These are phyloP conservation scores for Melampsora abietis-canadensis DNA, from an alignment of 1,284 basidiomycete genomes.

Conservation along the genomic window DNA sequence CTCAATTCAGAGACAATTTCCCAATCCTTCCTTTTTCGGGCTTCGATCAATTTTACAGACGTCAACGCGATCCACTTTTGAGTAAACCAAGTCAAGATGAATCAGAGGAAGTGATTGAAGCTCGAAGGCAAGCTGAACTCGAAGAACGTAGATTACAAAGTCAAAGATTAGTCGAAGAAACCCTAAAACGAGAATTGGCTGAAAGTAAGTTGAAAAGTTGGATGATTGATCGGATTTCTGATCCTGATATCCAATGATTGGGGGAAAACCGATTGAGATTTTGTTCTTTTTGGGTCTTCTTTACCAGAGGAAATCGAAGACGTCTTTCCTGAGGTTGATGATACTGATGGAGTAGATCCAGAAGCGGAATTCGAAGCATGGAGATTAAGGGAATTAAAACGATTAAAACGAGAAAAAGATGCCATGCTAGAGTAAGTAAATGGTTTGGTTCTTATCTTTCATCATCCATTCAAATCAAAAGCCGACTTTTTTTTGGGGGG, in stretches of 20 bases:
- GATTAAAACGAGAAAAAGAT: slow-evolving; percentile 87
- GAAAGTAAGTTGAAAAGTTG: slow-evolving; percentile 34
- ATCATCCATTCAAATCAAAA: background rate
- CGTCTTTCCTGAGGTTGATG: slow-evolving; percentile 80
- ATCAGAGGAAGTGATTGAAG: slow-evolving; percentile 20
- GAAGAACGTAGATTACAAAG: slow-evolving; percentile 12
- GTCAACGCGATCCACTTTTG: slow-evolving; percentile 20
- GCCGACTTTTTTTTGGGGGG: no score
- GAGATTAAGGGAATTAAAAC: slow-evolving; percentile 83
- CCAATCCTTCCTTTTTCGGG: slow-evolving; percentile 2
- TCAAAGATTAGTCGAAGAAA: slow-evolving; percentile 33
- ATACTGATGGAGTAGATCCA: slow-evolving; percentile 89
- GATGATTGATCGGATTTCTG: background rate
- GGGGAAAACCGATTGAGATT: background rate
- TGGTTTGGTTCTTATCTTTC: background rate
- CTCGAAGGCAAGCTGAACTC: slow-evolving; percentile 7
- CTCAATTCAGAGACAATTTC: background rate
- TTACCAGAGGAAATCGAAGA: slow-evolving; percentile 76
- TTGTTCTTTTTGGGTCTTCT: background rate
- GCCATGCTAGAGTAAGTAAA: slow-evolving; percentile 59
- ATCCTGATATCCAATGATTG: no score
- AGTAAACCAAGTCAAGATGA: slow-evolving; percentile 35
- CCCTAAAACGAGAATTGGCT: slow-evolving; percentile 12
- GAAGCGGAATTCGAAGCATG: slow-evolving; percentile 90
- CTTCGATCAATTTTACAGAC: slow-evolving; percentile 34